Percentiles rank a stretch among this genome's conserved stretches.
These are phyloP conservation scores for Metarhizium guizhouense DNA, from an alignment of 2,329 filamentous ascomycete genomes.

Conservation along the genomic window DNA sequence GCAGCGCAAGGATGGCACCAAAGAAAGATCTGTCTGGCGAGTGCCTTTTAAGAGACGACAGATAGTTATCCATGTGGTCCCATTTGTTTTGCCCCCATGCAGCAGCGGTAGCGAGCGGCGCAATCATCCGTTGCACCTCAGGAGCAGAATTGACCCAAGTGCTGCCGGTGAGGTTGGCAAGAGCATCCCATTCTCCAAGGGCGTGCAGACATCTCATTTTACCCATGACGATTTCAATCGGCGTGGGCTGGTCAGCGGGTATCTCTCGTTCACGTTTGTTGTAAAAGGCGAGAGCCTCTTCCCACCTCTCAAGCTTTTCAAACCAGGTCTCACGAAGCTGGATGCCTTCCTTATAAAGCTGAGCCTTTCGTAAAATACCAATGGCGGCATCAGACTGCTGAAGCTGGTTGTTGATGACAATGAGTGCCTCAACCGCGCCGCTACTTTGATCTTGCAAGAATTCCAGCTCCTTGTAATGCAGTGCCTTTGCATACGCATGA, in stretches of 20 bases:
- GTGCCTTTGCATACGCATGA: conserved; percentile 93
- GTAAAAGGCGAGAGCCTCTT: conserved; percentile 89
- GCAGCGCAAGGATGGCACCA: conserved; percentile 86
- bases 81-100: conserved; percentile 96
- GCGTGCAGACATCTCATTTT: conserved; percentile 99
- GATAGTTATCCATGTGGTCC: conserved; percentile 96
- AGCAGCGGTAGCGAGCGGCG: conserved; percentile 85
- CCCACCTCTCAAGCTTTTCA: conserved; percentile 96
- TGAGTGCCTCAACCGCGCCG: conserved; percentile 89
- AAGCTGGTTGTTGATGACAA: conserved; percentile 98
- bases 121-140: conserved; percentile 84
- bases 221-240: conserved; percentile 95
- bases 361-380: conserved; percentile 91
- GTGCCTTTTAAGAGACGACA: conserved; percentile 87
- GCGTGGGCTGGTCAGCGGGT: conserved; percentile 43
- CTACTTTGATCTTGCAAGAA: conserved; percentile 97
- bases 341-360: conserved; percentile 87
- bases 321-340: conserved; percentile 98
- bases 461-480: conserved; percentile 98
- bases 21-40: conserved; percentile 97
- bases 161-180: conserved; percentile 81
- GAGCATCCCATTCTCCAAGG: conserved; percentile 90
- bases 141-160: conserved; percentile 86
- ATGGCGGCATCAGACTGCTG: conserved; percentile 98
- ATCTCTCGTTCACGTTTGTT: conserved; percentile 73